Evolutionary conservation across 208 protist genomes (phyloP), one percentile per base, ranked within the genome.

Genomic region (Leishmania braziliensis): DNA sequence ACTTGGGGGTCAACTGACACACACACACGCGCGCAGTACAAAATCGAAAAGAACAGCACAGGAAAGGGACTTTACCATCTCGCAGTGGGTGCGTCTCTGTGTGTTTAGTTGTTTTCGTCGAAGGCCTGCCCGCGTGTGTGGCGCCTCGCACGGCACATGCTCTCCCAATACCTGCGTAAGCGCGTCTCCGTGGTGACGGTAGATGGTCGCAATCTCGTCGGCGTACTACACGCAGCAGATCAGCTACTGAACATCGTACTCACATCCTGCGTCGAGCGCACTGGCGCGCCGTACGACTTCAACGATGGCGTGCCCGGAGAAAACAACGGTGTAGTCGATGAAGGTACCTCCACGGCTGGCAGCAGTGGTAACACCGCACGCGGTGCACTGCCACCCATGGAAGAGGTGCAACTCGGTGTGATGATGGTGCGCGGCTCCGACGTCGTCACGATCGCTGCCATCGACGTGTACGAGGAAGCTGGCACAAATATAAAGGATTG

Each of bases 181-280:
- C 88, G 94, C 12, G 92, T 97, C 69, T 94, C 89, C 5, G 94
- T 97, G 9, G 79, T 97, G 33, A 97, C 94, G 4, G 84, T 80
- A 10, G 94, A 97, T 75, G 94, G 94, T 12, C 91, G 94, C 39
- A 89, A 93, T 79, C 84, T 95, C 23, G 84, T 97, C 26, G 94
- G 94, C 36, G 88, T 96, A 14, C 87, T 97, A 65, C 91, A 96
- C 74, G 80, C 89, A 23, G 91, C 91, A 1, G 94, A 97, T 80
- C 94, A 97, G 84, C 86, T 97, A 48, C 71, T 96, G 16, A 97
- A 97, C 79, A 26, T 97, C 36, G 91, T 97, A 0, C 85, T 97
- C 73, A 89, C 86, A 6, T 88, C 87, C 33, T 93, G 91, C 66
- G 84, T 90, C 8, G 91, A 97, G 85, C 92, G 92, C 48, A 65